Evolutionary conservation across 805 yeast genomes (phyloP), one percentile per base, ranked within the genome.

Genomic region (Candida maris): DNA sequence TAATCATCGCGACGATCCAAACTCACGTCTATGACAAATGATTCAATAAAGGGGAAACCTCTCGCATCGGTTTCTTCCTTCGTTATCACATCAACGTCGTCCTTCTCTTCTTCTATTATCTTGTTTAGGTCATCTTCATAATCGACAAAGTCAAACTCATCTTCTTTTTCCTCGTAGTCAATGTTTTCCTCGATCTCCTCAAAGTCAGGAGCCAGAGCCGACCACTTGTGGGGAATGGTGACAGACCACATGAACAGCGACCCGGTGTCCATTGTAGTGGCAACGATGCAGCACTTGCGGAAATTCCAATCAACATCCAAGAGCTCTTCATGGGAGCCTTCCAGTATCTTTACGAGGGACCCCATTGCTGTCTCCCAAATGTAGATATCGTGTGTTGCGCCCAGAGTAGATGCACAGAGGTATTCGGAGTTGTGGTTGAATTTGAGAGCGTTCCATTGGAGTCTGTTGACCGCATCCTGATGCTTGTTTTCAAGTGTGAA

Each of bases 171-270:
- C 47, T 79, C 77, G 54, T 91, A 89, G 39, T 84, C 87, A 7
- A 85, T 81, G 53, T 88, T 91, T 52, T 88, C 95, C 54, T 89
- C 96, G 28, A 89, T 81, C 58, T 89, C 97, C 32, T 84, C 95
- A 56, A 91, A 89, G 58, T 91, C 97, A 1, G 97, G 97, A 0
- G 97, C 97, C 49, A 89, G 66, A 1, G 97, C 95, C 59, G 94
- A 83, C 97, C 97, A 89, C 61, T 85, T 84, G 51, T 88, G 96
- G 1, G 95, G 94, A 15, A 85, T 76, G 26, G 75, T 74, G 7
- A 85, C 73, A 33, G 82, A 75, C 96, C 97, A 91, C 27, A 84
- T 56, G 54, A 85, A 88, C 2, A 89, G 73, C 25, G 77, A 68
- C 1, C 97, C 97, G 21, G 85, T 69, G 52, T 89, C 97, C 37